These are phyloP conservation scores for Durusdinium trenchii DNA, from an alignment of 73 alveolate species.

Conservation along the genomic window DNA sequence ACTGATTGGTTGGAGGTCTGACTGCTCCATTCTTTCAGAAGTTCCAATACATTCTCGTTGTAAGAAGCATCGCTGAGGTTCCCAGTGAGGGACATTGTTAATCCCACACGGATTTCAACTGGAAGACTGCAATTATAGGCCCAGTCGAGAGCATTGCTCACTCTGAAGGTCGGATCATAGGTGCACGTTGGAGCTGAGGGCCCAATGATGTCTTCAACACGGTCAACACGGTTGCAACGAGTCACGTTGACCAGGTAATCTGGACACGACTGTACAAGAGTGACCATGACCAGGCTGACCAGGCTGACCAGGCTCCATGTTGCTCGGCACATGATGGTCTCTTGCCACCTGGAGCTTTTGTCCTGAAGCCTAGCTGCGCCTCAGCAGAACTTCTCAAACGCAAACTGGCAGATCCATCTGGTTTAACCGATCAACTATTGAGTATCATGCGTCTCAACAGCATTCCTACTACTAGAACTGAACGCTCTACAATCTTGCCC, in stretches of 20 bases:
- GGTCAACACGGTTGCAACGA: constrained; percentile 7
- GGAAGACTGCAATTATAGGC: constrained; percentile 34
- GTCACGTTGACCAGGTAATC: constrained; percentile 4
- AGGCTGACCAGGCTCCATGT: too few relatives aligned
- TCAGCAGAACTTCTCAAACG: too few relatives aligned
- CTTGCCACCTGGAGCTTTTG: too few relatives aligned
- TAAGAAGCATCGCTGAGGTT: background rate
- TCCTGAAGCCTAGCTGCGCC: too few relatives aligned
- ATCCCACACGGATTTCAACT: constrained; percentile 19
- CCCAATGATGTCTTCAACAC: background rate
- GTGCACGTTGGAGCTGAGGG: background rate
- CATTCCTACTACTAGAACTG: too few relatives aligned
- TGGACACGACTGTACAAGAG: background rate
- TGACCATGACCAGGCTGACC: too few relatives aligned
- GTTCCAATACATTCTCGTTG: background rate
- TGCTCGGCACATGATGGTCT: too few relatives aligned
- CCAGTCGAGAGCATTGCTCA: background rate
- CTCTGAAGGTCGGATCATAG: background rate
- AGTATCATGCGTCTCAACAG: too few relatives aligned
- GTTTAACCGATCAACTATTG: too few relatives aligned
- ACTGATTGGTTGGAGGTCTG: background rate
- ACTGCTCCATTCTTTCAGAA: constrained; percentile 3
- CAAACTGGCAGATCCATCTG: too few relatives aligned
- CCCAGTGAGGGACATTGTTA: constrained; percentile 70
- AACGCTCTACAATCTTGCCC: too few relatives aligned